A percentile compares a stretch with the other conserved stretches of the same genome.
Evolutionary conservation across 225 moss, liverwort and hornwort genomes (phyloP).

Genomic region (Bryoerythrophyllum caledonicum): DNA sequence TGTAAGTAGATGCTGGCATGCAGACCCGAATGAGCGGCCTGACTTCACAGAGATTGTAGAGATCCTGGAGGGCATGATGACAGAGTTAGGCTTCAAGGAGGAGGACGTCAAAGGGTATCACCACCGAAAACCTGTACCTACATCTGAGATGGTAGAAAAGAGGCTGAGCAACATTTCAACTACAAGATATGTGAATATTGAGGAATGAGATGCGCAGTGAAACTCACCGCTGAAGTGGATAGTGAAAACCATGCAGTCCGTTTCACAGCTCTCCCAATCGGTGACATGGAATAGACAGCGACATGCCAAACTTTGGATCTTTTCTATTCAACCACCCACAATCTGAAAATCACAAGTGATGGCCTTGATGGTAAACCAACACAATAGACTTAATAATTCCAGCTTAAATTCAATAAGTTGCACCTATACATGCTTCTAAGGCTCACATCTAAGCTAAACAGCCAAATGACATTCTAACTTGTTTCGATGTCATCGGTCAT

Average conservation of each 20-base stretch:
- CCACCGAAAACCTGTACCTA: conserved; percentile 8
- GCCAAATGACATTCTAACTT: conserved; percentile 5
- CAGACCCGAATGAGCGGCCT: conserved; percentile 17
- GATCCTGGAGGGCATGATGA: conserved; percentile 11
- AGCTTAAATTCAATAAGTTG: conserved; percentile 1
- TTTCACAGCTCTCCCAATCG: too few relatives aligned
- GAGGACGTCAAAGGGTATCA: conserved; percentile 26
- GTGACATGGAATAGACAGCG: too few relatives aligned
- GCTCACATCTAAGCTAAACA: conserved; percentile 9
- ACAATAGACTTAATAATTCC: not conserved
- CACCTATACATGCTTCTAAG: conserved; percentile 9
- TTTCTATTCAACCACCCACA: not conserved
- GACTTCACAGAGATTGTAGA: conserved; percentile 22
- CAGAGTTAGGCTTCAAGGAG: conserved; percentile 23
- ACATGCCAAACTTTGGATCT: too few relatives aligned
- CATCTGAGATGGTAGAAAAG: conserved; percentile 23
- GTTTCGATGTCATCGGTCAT: conserved; percentile 30
- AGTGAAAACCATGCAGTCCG: too few relatives aligned
- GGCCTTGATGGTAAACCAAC: not conserved
- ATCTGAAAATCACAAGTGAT: not conserved
- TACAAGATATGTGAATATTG: conserved; percentile 26
- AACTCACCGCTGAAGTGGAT: not conserved
- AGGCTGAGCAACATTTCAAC: conserved; percentile 5
- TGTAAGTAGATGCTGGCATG: conserved; percentile 22
- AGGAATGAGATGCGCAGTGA: conserved; percentile 4